Conservation (phyloP, 345 rosid genomes). For the Hypericum perforatum region DNA sequence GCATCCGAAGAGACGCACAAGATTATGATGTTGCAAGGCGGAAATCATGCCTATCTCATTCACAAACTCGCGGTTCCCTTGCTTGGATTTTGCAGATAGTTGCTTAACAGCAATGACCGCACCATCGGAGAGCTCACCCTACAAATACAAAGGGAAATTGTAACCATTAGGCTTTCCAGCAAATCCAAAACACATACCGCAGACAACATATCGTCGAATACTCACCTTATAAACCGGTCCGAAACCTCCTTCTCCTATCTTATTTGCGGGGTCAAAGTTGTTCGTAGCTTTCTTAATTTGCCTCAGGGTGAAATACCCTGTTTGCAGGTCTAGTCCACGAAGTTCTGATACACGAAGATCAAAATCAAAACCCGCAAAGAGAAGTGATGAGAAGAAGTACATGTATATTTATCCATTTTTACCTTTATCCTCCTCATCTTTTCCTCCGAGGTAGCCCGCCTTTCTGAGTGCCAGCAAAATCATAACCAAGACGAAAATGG, state of each 20-base stretch:
- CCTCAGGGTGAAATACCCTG: conserved; percentile 61
- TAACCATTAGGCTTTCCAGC: no score
- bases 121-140: conserved; percentile 54
- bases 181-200: no score
- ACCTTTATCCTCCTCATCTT: conserved; percentile 52
- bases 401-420: no score
- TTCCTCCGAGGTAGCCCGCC: conserved; percentile 48
- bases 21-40: conserved; percentile 58
- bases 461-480: conserved; percentile 32
- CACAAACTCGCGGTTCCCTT: conserved; percentile 62
- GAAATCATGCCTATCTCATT: conserved; percentile 68
- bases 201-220: background rate
- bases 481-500: conserved; percentile 29
- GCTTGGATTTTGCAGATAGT: conserved; percentile 59
- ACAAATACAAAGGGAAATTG: conserved; percentile 11
- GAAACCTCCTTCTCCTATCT: conserved; percentile 94
- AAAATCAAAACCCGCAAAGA: background rate
- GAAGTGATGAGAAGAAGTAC: no score
- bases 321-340: conserved; percentile 53
- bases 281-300: conserved; percentile 68
- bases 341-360: conserved; percentile 29
- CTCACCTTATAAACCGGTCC: conserved; percentile 89
- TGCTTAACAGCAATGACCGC: conserved; percentile 56
- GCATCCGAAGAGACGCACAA: conserved; percentile 52
- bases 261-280: conserved; percentile 58